Base-by-base conservation (phyloP, 2,329 filamentous ascomycete genomes). In the Elsinoe perseae region DNA sequence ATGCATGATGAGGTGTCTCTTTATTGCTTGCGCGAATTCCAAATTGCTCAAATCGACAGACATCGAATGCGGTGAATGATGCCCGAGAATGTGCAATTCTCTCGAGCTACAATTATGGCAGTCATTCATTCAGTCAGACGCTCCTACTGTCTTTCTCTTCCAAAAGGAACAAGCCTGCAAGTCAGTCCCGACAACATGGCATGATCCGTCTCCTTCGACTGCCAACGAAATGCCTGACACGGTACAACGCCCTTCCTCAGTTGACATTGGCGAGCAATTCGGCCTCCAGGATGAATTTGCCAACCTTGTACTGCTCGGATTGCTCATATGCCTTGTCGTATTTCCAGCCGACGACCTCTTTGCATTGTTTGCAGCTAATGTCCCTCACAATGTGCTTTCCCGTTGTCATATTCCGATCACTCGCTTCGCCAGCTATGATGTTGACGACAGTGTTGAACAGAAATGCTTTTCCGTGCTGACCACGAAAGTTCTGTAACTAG, bases 251-350 rank as follows among this genome's bases (percentile, higher is more conserved):
- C 6, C 18, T 10, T 54, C 40, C 21, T 72, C 65, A 77, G 48
- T 70, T 76, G 55, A 96, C 90, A 63, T 83, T 85, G 72, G 87
- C 92, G 36, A 97, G 78, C 61, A 96, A 74, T 75, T 95, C 91
- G 28, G 87, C 88, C 76, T 97, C 92, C 57, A 98, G 79, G 59
- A 98, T 98, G 70, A 87, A 97, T 75, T 97, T 98, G 56, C 90
- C 91, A 78, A 98, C 93, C 77, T 98, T 98, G 75, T 98, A 98
- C 75, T 95, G 95, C 80, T 98, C 92, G 61, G 80, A 85, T 30
- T 77, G 73, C 75, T 98, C 93, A 70, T 87, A 97, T 1, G 93
- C 93, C 75, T 95, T 95, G 73, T 98, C 93, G 70, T 98, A 98
- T 72, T 95, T 97, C 93, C 93, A 98, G 32, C 93, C 93, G 54